Conservation (phyloP, 305 asterid species). For the Fraxinus ornus region DNA sequence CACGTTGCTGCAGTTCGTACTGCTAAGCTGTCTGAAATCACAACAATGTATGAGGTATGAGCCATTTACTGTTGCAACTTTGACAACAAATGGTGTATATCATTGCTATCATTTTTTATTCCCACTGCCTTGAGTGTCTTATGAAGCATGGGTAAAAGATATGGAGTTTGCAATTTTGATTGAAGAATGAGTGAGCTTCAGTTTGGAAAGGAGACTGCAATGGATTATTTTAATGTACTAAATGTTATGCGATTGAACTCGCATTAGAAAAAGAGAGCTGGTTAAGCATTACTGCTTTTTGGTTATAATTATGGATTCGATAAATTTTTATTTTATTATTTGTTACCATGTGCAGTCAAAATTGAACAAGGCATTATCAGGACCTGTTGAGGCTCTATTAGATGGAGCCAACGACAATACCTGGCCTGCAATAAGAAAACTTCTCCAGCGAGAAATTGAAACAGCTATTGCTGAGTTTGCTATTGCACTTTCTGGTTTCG, state of each 20-base stretch:
- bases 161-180: background rate
- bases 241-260: background rate
- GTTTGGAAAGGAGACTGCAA: background rate
- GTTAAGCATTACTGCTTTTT: background rate
- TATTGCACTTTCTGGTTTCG: conserved; percentile 78
- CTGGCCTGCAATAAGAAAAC: conserved; percentile 93
- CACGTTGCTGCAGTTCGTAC: conserved; percentile 72
- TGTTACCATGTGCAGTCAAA: conserved; percentile 52
- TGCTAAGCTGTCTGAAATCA: conserved; percentile 69
- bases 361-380: conserved; percentile 76
- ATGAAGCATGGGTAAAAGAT: conserved; percentile 17
- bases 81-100: background rate
- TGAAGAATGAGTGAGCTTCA: background rate
- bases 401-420: conserved; percentile 85
- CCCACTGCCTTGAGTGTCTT: background rate
- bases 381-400: conserved; percentile 79
- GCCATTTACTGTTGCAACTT: background rate
- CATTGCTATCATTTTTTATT: conserved; percentile 1
- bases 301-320: background rate
- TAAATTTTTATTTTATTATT: background rate
- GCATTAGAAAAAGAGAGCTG: background rate
- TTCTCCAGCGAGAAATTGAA: conserved; percentile 69
- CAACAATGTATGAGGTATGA: conserved; percentile 72
- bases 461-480: conserved; percentile 59
- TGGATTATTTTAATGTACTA: background rate